A percentile compares a stretch with the other conserved stretches of the same genome.
These are phyloP conservation scores for Leishmania aethiopica DNA, from an alignment of 208 protist genomes.

Conservation along the genomic window DNA sequence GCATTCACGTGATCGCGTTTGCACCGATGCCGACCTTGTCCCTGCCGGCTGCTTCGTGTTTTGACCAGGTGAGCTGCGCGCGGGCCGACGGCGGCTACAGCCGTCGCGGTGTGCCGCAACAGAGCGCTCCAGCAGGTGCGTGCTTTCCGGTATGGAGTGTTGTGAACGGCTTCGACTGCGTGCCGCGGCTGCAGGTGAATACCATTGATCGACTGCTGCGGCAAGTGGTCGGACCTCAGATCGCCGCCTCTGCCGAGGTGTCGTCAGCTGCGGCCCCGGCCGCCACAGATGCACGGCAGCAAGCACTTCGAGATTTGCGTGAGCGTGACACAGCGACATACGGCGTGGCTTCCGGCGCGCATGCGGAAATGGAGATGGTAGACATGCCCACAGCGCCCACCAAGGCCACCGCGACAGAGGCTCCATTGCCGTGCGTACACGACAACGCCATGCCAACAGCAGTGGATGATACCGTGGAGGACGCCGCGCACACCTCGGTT, in stretches of 20 bases:
- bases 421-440: not conserved
- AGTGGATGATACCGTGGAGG: not conserved
- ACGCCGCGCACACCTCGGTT: not conserved
- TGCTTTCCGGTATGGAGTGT: slow-evolving; percentile 53
- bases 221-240: slow-evolving; percentile 16
- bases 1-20: slow-evolving; percentile 58
- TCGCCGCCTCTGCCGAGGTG: not conserved
- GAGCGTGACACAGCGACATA: slow-evolving; percentile 5
- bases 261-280: slow-evolving; percentile 1
- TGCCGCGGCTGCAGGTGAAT: slow-evolving; percentile 72
- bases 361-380: slow-evolving; percentile 19
- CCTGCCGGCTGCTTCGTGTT: slow-evolving; percentile 39
- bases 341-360: not conserved
- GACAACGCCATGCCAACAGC: not conserved
- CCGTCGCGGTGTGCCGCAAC: not conserved
- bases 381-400: not conserved
- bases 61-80: slow-evolving; percentile 36
- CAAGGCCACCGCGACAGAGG: not conserved
- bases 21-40: slow-evolving; percentile 71
- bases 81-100: slow-evolving; percentile 11
- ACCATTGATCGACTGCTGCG: slow-evolving; percentile 51
- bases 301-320: not conserved
- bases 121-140: not conserved
- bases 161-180: slow-evolving; percentile 58
- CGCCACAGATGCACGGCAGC: not conserved